A percentile compares a stretch with the other conserved stretches of the same genome.
phyloP scores from a whole-genome alignment of 1,284 basidiomycete species.

The Microbotryomycetes sp. region DNA sequence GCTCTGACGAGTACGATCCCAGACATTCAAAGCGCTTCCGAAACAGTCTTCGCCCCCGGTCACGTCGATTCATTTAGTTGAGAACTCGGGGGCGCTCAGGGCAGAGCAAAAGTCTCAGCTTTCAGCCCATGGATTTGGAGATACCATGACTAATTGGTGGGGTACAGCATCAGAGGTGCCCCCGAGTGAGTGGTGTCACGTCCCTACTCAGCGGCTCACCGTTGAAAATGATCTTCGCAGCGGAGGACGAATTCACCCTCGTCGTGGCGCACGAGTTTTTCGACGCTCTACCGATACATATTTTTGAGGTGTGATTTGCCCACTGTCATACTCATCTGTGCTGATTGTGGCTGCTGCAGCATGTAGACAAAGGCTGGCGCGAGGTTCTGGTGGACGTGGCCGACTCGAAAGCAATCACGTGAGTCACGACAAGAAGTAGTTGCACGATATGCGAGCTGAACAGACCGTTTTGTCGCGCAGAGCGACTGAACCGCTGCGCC shows the following conservation, averaged over 20 bases:
- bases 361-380: conserved; percentile 70
- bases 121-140: conserved; percentile 36
- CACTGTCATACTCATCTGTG: neutral
- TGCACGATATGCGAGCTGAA: neutral
- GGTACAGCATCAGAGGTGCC: conserved; percentile 63
- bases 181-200: conserved; percentile 37
- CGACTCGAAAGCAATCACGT: conserved; percentile 22
- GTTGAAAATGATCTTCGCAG: conserved; percentile 8
- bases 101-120: conserved; percentile 59
- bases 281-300: conserved; percentile 87
- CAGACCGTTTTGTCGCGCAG: conserved; percentile 9
- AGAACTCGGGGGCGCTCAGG: conserved; percentile 65
- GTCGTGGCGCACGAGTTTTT: conserved; percentile 96
- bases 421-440: neutral
- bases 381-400: conserved; percentile 68
- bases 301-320: conserved; percentile 60
- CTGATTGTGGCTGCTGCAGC: conserved; percentile 46
- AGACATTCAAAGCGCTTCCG: conserved; percentile 44
- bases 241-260: conserved; percentile 63
- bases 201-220: neutral
- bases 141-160: conserved; percentile 58
- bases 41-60: conserved; percentile 54
- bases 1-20: neutral
- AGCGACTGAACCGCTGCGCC: conserved; percentile 21
- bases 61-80: conserved; percentile 64